These are phyloP conservation scores for Goniomonas avonlea DNA, from an alignment of 78 protist species.

Conservation along the genomic window DNA sequence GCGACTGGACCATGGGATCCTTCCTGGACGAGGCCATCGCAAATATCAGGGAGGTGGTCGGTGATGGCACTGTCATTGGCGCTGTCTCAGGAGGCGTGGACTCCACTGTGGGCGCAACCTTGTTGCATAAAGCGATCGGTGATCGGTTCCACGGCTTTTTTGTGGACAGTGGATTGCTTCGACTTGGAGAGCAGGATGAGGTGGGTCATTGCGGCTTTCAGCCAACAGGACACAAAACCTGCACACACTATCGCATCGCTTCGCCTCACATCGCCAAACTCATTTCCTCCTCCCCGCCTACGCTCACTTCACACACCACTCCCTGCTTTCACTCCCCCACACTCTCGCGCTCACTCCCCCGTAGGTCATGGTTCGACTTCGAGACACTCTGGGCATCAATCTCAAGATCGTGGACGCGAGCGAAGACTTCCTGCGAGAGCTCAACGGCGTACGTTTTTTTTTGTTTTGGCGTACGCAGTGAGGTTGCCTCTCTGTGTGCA, in stretches of 20 bases:
- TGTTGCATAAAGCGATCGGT: slow-evolving; percentile 71
- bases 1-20: slow-evolving; percentile 45
- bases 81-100: slow-evolving; percentile 89
- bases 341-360: not conserved
- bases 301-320: not conserved
- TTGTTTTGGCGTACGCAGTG: not conserved
- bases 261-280: too few species aligned
- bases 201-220: too few species aligned
- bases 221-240: too few species aligned
- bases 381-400: slow-evolving; percentile 24
- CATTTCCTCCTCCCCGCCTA: too few species aligned
- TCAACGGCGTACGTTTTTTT: not conserved
- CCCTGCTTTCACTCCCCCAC: too few species aligned
- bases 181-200: slow-evolving; percentile 47
- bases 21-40: slow-evolving; percentile 52
- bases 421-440: slow-evolving; percentile 51
- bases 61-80: slow-evolving; percentile 31
- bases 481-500: too few species aligned
- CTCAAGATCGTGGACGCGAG: slow-evolving; percentile 64
- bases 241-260: too few species aligned
- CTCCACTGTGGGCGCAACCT: slow-evolving; percentile 81
- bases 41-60: slow-evolving; percentile 36
- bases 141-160: slow-evolving; percentile 23
- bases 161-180: slow-evolving; percentile 90
- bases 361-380: slow-evolving; percentile 46